Evolutionary conservation across 495 filamentous ascomycete species (phyloP), one percentile per base, ranked within the genome.

Genomic region (Aspergillus haitiensis): DNA sequence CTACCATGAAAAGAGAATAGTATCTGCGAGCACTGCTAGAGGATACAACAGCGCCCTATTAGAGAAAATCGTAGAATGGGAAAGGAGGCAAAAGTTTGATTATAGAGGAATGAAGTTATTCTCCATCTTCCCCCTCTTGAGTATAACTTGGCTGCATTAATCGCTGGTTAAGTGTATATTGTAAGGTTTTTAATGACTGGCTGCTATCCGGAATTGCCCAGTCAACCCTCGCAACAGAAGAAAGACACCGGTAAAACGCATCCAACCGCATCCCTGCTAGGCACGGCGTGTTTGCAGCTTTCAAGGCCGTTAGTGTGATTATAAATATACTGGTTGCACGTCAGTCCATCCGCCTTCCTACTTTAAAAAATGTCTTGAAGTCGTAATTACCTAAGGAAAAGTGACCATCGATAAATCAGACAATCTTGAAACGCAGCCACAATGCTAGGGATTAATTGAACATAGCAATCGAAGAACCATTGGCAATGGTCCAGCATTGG

Each of bases 401-500:
- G 37, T n/a, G 37, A 11, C 37, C 37, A 40, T 3, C 37, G 37
- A 40, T 40, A 40, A 9, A 40, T 40, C 3, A 40, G 37, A 8
- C 37, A 40, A 40, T 40, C 37, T 6, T 40, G 37, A 8, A 40
- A 40, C 37, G 37, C 37, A 40, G 9, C 4, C 6, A 40, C 7
- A 40, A 40, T 40, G n/a, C 37, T 40, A 10, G 37, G 37, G 9
- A 40, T 8, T 9, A 36, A 13, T 21, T 36, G 51, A 5, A 40
- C 51, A 15, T 53, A 53, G 1, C 9, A 39, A 40, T 53, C 51
- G 15, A 53, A 15, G 51, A 53, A 52, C 7, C 49, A 13, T 31
- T 52, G 49, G 13, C 49, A 52, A 18, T 52, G 49, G 32, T 52
- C 49, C 0, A 52, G 33, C 7, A 52, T 31, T 6, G 8, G 31